Conservation (phyloP, 768 basidiomycete genomes). For the Hericium erinaceus region DNA sequence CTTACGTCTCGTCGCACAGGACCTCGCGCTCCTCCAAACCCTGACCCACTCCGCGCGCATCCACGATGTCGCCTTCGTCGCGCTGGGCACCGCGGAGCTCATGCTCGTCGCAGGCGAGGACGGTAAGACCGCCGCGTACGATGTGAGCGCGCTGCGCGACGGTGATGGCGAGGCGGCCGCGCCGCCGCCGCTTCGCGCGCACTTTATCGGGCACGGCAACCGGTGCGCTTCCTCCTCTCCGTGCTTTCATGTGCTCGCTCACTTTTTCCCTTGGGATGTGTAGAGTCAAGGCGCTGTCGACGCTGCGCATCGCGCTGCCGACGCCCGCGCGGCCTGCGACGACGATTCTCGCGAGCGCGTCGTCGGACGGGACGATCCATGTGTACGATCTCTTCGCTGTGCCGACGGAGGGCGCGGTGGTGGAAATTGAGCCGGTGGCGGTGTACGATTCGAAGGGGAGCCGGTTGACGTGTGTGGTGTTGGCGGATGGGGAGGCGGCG, state of each 20-base stretch:
- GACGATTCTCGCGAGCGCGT: conserved; percentile 65
- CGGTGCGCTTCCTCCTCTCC: conserved; percentile 41
- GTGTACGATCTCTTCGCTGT: conserved; percentile 61
- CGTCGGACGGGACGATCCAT: conserved; percentile 83
- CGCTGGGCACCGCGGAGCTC: conserved; percentile 51
- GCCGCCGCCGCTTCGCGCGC: conserved; percentile 51
- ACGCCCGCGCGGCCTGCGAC: conserved; percentile 30
- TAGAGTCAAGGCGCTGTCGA: conserved; percentile 78
- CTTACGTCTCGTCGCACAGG: conserved; percentile 33
- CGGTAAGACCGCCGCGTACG: conserved; percentile 76
- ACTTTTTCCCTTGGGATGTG: neutral
- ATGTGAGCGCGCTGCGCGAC: conserved; percentile 25
- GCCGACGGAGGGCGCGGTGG: conserved; percentile 18
- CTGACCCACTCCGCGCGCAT: conserved; percentile 75
- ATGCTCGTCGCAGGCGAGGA: conserved; percentile 86
- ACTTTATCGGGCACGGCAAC: conserved; percentile 75
- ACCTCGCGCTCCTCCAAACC: conserved; percentile 67
- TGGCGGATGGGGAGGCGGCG: conserved; percentile 39
- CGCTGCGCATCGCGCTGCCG: conserved; percentile 52
- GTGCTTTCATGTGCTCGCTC: conserved; percentile 2
- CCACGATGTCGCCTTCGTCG: conserved; percentile 75
- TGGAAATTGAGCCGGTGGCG: conserved; percentile 44
- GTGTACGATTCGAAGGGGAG: conserved; percentile 82
- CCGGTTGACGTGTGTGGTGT: conserved; percentile 65
- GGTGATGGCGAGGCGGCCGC: conserved; percentile 30